Conservation (phyloP, 208 protist species). For the Wallacemonas rigidus region DNA sequence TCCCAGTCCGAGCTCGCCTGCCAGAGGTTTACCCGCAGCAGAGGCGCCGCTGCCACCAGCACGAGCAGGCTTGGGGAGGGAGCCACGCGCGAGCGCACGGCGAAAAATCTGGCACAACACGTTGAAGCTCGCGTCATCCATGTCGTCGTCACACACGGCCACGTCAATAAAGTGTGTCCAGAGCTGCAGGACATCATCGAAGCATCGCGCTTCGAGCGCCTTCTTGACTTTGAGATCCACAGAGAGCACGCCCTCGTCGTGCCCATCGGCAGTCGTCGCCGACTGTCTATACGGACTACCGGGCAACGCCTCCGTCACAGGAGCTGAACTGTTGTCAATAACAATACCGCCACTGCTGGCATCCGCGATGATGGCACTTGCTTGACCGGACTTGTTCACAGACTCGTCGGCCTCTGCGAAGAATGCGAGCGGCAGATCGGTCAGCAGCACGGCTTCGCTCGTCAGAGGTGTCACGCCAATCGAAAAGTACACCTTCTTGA, state of each 20-base stretch:
- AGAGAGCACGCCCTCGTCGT: not conserved
- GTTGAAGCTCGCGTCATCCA: conserved; percentile 60
- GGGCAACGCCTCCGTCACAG: no score
- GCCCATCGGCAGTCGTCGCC: no score
- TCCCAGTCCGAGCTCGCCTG: not conserved
- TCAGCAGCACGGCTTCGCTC: conserved; percentile 58
- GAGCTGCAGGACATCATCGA: conserved; percentile 52
- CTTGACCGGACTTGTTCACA: not conserved
- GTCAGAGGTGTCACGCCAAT: conserved; percentile 50
- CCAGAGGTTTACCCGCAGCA: not conserved
- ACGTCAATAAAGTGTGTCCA: conserved; percentile 54
- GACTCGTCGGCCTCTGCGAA: conserved; percentile 21
- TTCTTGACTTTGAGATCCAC: conserved; percentile 11
- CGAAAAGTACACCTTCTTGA: conserved; percentile 65
- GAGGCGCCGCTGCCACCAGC: conserved; percentile 16
- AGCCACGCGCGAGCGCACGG: conserved; percentile 32
- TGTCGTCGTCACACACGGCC: conserved; percentile 66
- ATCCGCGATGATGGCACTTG: not conserved
- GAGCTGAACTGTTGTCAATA: no score
- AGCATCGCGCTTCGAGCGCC: conserved; percentile 33
- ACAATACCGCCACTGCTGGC: no score
- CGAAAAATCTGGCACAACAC: conserved; percentile 58
- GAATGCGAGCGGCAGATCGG: conserved; percentile 68
- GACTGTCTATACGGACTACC: no score
- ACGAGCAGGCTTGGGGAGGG: conserved; percentile 40